Evolutionary conservation across 257 asterid species (phyloP).

Genomic region (Penstemon newberryi): DNA sequence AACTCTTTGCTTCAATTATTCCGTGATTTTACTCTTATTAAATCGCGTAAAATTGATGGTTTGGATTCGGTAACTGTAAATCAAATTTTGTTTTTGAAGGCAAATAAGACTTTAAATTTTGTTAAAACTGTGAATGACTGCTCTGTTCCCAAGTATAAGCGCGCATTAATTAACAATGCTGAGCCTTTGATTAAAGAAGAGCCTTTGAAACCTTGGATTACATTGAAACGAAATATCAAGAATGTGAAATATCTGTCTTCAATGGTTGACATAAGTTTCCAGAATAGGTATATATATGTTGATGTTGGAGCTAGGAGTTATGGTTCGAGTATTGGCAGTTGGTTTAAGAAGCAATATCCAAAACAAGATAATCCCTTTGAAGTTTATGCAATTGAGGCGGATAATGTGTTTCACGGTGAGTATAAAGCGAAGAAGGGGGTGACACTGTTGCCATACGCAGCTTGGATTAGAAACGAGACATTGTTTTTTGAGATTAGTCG

Average conservation of each 20-base stretch:
- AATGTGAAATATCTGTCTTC: slow-evolving; percentile 49
- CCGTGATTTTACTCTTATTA: slow-evolving; percentile 37
- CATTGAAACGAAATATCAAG: slow-evolving; percentile 43
- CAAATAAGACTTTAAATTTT: slow-evolving; percentile 7
- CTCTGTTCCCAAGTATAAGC: slow-evolving; percentile 30
- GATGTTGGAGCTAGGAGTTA: slow-evolving; percentile 68
- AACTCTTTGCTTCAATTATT: slow-evolving; percentile 46
- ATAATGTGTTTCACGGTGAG: slow-evolving; percentile 44
- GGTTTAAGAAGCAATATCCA: slow-evolving; percentile 65
- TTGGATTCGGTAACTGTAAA: slow-evolving; percentile 36
- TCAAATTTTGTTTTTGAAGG: slow-evolving; percentile 45
- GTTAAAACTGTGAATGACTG: slow-evolving; percentile 26
- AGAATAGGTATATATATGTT: slow-evolving; percentile 47
- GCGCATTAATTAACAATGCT: slow-evolving; percentile 39
- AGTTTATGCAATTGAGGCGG: slow-evolving; percentile 59
- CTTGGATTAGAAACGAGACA: slow-evolving; percentile 67
- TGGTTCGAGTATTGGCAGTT: slow-evolving; percentile 59
- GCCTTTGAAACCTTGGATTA: slow-evolving; percentile 52
- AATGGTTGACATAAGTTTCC: slow-evolving; percentile 62
- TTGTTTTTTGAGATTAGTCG: slow-evolving; percentile 52
- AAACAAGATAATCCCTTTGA: slow-evolving; percentile 61
- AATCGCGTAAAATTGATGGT: slow-evolving; percentile 41
- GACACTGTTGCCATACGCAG: slow-evolving; percentile 51
- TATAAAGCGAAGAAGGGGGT: slow-evolving; percentile 46
- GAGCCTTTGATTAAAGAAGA: slow-evolving; percentile 45